Percentiles rank a stretch among this genome's conserved stretches.
phyloP scores from a whole-genome alignment of 164 flowering plant species.

The Dillenia turbinata region DNA sequence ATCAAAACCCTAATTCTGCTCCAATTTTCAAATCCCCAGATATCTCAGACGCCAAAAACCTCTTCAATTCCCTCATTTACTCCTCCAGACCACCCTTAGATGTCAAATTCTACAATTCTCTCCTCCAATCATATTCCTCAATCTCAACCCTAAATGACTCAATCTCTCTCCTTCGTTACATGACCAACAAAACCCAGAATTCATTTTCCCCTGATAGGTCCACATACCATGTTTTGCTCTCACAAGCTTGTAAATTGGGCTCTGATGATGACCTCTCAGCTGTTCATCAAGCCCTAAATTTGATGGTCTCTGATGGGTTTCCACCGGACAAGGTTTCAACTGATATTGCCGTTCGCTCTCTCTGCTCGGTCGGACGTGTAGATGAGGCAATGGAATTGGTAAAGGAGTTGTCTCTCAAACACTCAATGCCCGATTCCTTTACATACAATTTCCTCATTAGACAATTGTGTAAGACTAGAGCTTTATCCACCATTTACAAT shows the following conservation, averaged over 20 bases:
- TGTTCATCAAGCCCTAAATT: slow-evolving; percentile 36
- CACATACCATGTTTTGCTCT: slow-evolving; percentile 60
- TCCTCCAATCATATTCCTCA: slow-evolving; percentile 57
- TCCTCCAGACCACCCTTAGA: slow-evolving; percentile 22
- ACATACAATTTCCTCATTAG: slow-evolving; percentile 77
- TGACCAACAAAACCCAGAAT: slow-evolving; percentile 38
- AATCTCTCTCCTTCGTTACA: slow-evolving; percentile 49
- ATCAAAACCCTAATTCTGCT: slow-evolving; percentile 10
- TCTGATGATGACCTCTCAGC: slow-evolving; percentile 21
- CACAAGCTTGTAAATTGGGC: slow-evolving; percentile 34
- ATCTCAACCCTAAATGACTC: slow-evolving; percentile 44
- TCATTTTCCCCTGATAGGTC: slow-evolving; percentile 58
- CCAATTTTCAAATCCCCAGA: slow-evolving; percentile 42
- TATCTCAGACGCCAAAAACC: slow-evolving; percentile 56
- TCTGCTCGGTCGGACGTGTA: slow-evolving; percentile 43
- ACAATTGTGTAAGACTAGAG: slow-evolving; percentile 51
- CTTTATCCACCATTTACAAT: slow-evolving; percentile 46
- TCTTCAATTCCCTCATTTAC: slow-evolving; percentile 39
- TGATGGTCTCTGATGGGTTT: slow-evolving; percentile 58
- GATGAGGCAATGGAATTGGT: slow-evolving; percentile 56
- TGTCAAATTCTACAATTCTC: slow-evolving; percentile 45
- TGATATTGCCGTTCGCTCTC: slow-evolving; percentile 62
- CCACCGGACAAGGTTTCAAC: slow-evolving; percentile 53
- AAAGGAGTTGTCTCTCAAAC: slow-evolving; percentile 45
- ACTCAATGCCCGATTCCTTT: slow-evolving; percentile 43